These are phyloP conservation scores for Rosa rugosa DNA, from an alignment of 306 rosid genomes.

Conservation along the genomic window DNA sequence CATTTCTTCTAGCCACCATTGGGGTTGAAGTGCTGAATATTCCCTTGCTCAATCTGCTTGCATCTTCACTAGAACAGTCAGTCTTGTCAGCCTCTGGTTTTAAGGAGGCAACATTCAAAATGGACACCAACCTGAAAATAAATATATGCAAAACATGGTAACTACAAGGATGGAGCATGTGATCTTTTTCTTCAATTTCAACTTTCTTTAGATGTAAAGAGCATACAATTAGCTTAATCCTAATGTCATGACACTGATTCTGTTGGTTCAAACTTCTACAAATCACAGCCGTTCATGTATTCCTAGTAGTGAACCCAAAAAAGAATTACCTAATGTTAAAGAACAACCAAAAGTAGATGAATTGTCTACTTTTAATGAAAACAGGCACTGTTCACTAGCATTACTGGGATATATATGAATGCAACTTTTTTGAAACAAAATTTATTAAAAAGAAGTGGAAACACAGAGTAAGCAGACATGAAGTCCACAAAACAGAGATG, in stretches of 20 bases:
- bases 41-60: constrained; percentile 49
- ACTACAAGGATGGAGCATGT: not conserved
- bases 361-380: not conserved
- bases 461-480: not conserved
- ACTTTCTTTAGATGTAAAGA: not conserved
- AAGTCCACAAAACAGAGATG: too few species aligned
- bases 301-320: not conserved
- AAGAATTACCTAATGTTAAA: not conserved
- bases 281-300: not conserved
- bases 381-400: not conserved
- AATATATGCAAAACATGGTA: constrained; percentile 14
- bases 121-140: constrained; percentile 75
- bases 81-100: constrained; percentile 61
- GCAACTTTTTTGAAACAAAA: not conserved
- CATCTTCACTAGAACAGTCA: constrained; percentile 40
- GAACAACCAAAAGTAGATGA: not conserved
- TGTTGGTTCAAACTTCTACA: not conserved
- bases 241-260: not conserved
- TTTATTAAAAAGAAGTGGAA: not conserved
- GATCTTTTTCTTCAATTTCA: not conserved
- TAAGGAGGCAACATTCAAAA: constrained; percentile 86
- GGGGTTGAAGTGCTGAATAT: constrained; percentile 64
- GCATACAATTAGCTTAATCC: not conserved
- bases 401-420: not conserved
- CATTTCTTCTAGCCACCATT: constrained; percentile 66